A percentile compares a stretch with the other conserved stretches of the same genome.
These are phyloP conservation scores for Fusarium poae DNA, from an alignment of 2,329 filamentous ascomycete genomes.

Conservation along the genomic window DNA sequence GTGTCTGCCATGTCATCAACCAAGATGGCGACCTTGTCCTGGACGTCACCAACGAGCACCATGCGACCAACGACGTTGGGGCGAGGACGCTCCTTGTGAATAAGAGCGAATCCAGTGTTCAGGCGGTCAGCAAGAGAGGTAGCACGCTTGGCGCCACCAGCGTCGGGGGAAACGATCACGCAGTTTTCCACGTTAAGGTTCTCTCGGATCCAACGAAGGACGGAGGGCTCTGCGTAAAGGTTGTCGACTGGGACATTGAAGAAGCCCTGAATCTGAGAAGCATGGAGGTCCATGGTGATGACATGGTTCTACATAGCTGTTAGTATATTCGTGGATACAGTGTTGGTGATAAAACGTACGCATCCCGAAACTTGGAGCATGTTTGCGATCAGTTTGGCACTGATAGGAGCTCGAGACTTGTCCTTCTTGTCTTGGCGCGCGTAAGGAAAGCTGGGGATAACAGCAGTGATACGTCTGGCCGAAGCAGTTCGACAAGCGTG, in stretches of 20 bases:
- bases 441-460: conserved; percentile 97
- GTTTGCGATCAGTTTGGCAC: conserved; percentile 94
- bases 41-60: conserved; percentile 93
- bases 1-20: conserved; percentile 99
- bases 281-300: conserved; percentile 96
- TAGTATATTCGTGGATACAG: conserved; percentile 14
- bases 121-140: conserved; percentile 94
- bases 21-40: conserved; percentile 91
- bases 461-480: conserved; percentile 91
- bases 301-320: conserved; percentile 61
- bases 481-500: conserved; percentile 81
- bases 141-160: conserved; percentile 92
- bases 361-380: conserved; percentile 97
- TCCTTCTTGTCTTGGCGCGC: conserved; percentile 98
- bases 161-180: conserved; percentile 95
- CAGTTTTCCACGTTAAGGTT: conserved; percentile 85
- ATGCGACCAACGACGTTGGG: conserved; percentile 90
- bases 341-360: conserved; percentile 49
- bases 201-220: conserved; percentile 90
- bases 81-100: conserved; percentile 94
- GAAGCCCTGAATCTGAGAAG: conserved; percentile 94
- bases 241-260: conserved; percentile 85
- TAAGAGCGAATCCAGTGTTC: conserved; percentile 90
- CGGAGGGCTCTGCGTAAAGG: conserved; percentile 93
- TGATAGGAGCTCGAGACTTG: conserved; percentile 92